Conservation (phyloP, 176 grass and related monocot species). For the Oryza longistaminata region DNA sequence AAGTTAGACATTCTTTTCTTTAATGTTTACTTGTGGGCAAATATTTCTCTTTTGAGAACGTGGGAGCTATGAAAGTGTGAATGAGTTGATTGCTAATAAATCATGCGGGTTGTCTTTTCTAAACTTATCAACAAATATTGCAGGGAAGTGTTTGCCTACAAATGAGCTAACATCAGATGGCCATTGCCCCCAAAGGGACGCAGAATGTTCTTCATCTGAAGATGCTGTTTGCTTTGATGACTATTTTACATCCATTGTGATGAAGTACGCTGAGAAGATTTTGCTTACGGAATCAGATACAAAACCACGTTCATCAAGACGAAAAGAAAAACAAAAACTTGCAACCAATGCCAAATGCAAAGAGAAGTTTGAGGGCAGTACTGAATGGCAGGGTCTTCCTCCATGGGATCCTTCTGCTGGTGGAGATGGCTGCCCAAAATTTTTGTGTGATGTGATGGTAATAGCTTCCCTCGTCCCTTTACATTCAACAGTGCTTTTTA, state of each 20-base stretch:
- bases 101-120: slow-evolving; percentile 6
- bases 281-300: slow-evolving; percentile 68
- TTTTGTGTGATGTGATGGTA: slow-evolving; percentile 99
- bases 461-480: slow-evolving; percentile 20
- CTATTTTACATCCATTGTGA: slow-evolving; percentile 44
- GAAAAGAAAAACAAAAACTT: slow-evolving; percentile 61
- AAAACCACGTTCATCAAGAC: slow-evolving; percentile 51
- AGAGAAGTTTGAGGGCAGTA: slow-evolving; percentile 43
- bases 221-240: slow-evolving; percentile 24
- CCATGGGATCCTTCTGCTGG: slow-evolving; percentile 83
- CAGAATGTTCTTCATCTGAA: slow-evolving; percentile 39
- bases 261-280: slow-evolving; percentile 61
- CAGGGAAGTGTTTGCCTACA: slow-evolving; percentile 31
- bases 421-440: slow-evolving; percentile 78
- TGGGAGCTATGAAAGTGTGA: not conserved
- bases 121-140: slow-evolving; percentile 20
- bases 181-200: slow-evolving; percentile 1
- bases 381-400: slow-evolving; percentile 76
- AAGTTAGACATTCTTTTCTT: slow-evolving; percentile 11
- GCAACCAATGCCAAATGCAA: slow-evolving; percentile 44
- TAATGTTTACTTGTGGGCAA: not conserved
- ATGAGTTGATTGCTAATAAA: not conserved
- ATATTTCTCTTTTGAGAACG: not conserved
- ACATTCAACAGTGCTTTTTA: not conserved
- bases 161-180: slow-evolving; percentile 20